Percentiles rank a stretch among this genome's conserved stretches.
Evolutionary conservation across 2,329 filamentous ascomycete genomes (phyloP).

Genomic region (Alternaria ventricosa): DNA sequence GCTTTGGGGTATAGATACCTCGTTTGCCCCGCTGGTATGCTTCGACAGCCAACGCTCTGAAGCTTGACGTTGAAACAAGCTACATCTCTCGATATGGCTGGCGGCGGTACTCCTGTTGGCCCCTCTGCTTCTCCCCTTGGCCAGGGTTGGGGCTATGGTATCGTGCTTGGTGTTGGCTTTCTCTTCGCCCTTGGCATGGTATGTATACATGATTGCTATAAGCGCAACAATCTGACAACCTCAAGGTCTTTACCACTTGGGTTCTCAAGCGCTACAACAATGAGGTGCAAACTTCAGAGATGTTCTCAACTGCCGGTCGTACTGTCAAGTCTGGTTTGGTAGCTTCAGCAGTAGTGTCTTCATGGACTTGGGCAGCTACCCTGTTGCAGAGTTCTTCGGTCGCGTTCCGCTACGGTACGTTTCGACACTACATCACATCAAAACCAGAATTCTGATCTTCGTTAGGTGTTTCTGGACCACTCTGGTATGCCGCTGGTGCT

Average conservation of each 20-base stretch:
- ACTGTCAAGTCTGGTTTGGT: conserved; percentile 43
- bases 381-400: conserved; percentile 39
- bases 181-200: conserved; percentile 41
- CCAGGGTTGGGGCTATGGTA: conserved; percentile 43
- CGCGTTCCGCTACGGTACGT: conserved; percentile 42
- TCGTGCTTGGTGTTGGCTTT: conserved; percentile 41
- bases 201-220: neutral
- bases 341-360: conserved; percentile 38
- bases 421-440: fast-evolving
- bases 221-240: neutral
- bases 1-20: conserved; percentile 27
- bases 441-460: neutral
- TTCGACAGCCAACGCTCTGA: neutral
- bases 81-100: conserved; percentile 27
- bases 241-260: conserved; percentile 37
- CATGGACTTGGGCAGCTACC: conserved; percentile 42
- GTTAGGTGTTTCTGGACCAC: conserved; percentile 37
- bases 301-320: conserved; percentile 41
- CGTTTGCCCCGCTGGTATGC: conserved; percentile 5
- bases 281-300: conserved; percentile 40
- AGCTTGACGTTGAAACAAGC: conserved; percentile 9
- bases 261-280: conserved; percentile 40
- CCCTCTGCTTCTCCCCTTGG: conserved; percentile 34
- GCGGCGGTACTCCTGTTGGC: conserved; percentile 32
- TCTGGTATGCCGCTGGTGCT: conserved; percentile 44